Conservation (phyloP, 1,139 yeast species). For the Yamadazyma atlantica region DNA sequence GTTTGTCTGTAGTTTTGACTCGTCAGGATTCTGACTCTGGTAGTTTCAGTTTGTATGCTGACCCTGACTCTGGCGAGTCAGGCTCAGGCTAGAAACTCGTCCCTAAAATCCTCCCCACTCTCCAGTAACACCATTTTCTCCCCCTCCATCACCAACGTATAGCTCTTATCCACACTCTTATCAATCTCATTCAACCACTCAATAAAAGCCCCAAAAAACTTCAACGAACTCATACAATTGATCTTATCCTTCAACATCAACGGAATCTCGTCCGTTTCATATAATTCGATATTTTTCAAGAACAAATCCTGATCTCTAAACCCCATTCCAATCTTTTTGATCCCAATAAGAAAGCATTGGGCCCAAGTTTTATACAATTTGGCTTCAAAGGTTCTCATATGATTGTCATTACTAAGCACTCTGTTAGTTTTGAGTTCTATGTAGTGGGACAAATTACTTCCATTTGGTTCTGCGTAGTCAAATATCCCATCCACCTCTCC, state of each 20-base stretch:
- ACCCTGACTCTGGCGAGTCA: too few species aligned
- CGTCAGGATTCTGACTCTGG: too few species aligned
- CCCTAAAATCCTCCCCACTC: slow-evolving; percentile 10
- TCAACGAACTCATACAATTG: slow-evolving; percentile 73
- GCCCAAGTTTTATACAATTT: slow-evolving; percentile 86
- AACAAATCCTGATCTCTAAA: slow-evolving; percentile 73
- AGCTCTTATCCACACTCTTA: slow-evolving; percentile 17
- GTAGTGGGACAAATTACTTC: slow-evolving; percentile 63
- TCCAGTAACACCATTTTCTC: slow-evolving; percentile 10
- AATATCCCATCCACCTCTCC: slow-evolving; percentile 92
- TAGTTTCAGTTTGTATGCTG: too few species aligned
- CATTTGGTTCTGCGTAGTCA: slow-evolving; percentile 57
- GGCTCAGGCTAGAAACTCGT: slow-evolving; percentile 16
- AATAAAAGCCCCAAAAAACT: slow-evolving; percentile 81
- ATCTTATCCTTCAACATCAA: slow-evolving; percentile 55
- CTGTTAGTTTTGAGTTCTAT: slow-evolving; percentile 80
- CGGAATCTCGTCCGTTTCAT: slow-evolving; percentile 77
- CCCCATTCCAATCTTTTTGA: slow-evolving; percentile 77
- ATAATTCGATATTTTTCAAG: slow-evolving; percentile 70
- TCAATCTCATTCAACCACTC: slow-evolving; percentile 73
- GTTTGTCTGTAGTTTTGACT: too few species aligned
- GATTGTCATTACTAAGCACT: slow-evolving; percentile 50
- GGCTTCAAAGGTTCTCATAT: slow-evolving; percentile 63
- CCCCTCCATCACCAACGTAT: slow-evolving; percentile 9
- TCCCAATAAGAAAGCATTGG: slow-evolving; percentile 85